These are phyloP conservation scores for Acanthamoeba royreba DNA, from an alignment of 208 protist genomes.

Conservation along the genomic window DNA sequence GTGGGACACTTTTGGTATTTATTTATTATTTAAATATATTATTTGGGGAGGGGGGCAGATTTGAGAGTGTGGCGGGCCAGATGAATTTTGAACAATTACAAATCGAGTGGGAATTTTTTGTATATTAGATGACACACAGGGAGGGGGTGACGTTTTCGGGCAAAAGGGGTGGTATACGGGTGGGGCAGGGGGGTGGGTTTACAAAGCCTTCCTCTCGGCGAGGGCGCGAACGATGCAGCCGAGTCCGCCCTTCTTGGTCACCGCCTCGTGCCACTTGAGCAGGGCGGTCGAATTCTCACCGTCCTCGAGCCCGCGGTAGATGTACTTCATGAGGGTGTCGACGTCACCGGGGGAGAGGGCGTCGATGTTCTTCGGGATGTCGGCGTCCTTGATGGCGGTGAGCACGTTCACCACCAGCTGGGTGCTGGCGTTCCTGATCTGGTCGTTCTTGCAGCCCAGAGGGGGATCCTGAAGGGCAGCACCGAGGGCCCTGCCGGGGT, in stretches of 20 bases:
- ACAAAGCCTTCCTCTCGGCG: slow-evolving; percentile 63
- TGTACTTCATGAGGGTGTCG: slow-evolving; percentile 72
- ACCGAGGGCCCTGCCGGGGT: slow-evolving; percentile 42
- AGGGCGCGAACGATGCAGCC: slow-evolving; percentile 66
- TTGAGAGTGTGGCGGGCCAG: too few species aligned
- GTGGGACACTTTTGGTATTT: too few species aligned
- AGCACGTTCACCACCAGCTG: slow-evolving; percentile 52
- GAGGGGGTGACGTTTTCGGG: too few species aligned
- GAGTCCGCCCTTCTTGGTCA: slow-evolving; percentile 65
- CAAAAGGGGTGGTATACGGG: too few species aligned
- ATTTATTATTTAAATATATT: too few species aligned
- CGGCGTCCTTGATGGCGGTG: slow-evolving; percentile 56
- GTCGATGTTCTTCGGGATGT: slow-evolving; percentile 56
- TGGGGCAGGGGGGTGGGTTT: slow-evolving; percentile 3
- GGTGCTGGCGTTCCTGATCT: slow-evolving; percentile 56
- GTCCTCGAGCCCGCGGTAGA: slow-evolving; percentile 61
- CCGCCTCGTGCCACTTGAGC: slow-evolving; percentile 71
- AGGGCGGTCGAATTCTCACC: slow-evolving; percentile 61
- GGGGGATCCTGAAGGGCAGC: slow-evolving; percentile 55
- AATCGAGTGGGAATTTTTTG: too few species aligned
- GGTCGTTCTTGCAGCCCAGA: slow-evolving; percentile 59
- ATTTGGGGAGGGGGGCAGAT: too few species aligned
- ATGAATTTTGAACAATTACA: too few species aligned
- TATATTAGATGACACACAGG: too few species aligned
- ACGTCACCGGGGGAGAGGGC: slow-evolving; percentile 53